Conservation (phyloP, 148 eudicot species). For the Salicornia ramosissima region DNA sequence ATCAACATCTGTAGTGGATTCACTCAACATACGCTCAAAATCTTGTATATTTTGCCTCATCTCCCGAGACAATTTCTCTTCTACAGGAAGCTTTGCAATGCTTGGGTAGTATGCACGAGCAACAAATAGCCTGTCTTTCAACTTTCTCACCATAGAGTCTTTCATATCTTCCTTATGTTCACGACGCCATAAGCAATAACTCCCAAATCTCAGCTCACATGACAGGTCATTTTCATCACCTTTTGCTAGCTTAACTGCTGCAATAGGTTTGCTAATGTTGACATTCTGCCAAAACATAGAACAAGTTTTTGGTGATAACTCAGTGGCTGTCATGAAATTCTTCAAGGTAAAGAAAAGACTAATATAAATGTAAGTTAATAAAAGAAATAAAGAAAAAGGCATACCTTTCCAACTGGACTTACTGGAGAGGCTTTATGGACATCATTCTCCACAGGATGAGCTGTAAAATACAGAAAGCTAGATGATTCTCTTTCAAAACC, state of each 20-base stretch:
- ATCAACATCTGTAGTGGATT: slow-evolving; percentile 76
- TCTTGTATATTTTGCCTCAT: slow-evolving; percentile 92
- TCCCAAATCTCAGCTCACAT: slow-evolving; percentile 80
- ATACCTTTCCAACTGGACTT: slow-evolving; percentile 33
- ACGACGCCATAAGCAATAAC: slow-evolving; percentile 87
- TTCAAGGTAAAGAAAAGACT: neutral
- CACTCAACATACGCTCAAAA: slow-evolving; percentile 85
- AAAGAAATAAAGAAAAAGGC: slow-evolving; percentile 12
- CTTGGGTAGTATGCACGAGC: slow-evolving; percentile 99
- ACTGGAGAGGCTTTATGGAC: slow-evolving; percentile 23
- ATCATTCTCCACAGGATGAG: slow-evolving; percentile 27
- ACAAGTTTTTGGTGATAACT: neutral
- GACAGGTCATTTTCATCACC: slow-evolving; percentile 49
- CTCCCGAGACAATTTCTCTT: slow-evolving; percentile 72
- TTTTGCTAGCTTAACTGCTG: slow-evolving; percentile 19
- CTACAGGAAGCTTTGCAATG: slow-evolving; percentile 80
- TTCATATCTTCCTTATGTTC: slow-evolving; percentile 69
- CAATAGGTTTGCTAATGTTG: slow-evolving; percentile 28
- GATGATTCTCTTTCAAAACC: neutral
- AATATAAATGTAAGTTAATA: neutral
- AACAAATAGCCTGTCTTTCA: slow-evolving; percentile 85
- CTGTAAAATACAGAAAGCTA: slow-evolving; percentile 27
- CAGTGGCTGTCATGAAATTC: neutral
- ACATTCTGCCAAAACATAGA: slow-evolving; percentile 37
- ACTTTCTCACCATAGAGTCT: slow-evolving; percentile 63